Conservation (phyloP, 768 basidiomycete species). For the Tricholoma saponaceum region DNA sequence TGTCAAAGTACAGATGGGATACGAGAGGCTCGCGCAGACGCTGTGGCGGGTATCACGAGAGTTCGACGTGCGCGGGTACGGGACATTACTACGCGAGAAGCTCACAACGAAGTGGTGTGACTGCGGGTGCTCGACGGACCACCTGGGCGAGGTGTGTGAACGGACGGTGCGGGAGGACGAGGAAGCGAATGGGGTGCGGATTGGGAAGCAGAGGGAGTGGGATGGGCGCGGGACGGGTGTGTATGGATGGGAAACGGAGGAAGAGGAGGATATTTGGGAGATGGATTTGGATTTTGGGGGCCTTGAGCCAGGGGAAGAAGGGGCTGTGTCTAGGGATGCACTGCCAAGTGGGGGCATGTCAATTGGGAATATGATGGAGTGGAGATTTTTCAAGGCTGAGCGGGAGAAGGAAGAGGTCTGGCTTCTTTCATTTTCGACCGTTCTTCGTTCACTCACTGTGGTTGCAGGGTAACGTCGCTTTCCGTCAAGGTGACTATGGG, state of each 20-base stretch:
- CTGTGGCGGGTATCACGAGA: constrained; percentile 70
- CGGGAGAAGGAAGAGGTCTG: constrained; percentile 64
- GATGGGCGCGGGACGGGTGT: constrained; percentile 72
- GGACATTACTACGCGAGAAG: constrained; percentile 65
- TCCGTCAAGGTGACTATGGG: constrained; percentile 57
- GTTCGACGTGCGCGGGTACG: constrained; percentile 72
- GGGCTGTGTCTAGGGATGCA: constrained; percentile 18
- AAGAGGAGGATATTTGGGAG: constrained; percentile 78
- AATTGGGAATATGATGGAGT: constrained; percentile 72
- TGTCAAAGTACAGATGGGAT: constrained; percentile 55
- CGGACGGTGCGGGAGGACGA: constrained; percentile 68
- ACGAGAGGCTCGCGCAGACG: constrained; percentile 58
- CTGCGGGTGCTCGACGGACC: constrained; percentile 77
- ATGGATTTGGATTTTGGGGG: constrained; percentile 63
- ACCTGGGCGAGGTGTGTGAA: constrained; percentile 75
- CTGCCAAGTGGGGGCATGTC: constrained; percentile 59
- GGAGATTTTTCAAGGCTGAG: constrained; percentile 67
- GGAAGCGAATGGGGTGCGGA: constrained; percentile 50
- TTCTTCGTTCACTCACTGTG: constrained; percentile 5
- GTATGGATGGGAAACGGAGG: constrained; percentile 69
- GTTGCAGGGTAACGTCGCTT: constrained; percentile 61
- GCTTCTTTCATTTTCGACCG: background rate
- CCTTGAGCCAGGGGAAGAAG: constrained; percentile 44
- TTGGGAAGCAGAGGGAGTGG: constrained; percentile 74
- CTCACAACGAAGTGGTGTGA: constrained; percentile 76